Percentiles rank a stretch among this genome's conserved stretches.
These are phyloP conservation scores for Boletus mariae DNA, from an alignment of 1,284 basidiomycete species.

Conservation along the genomic window DNA sequence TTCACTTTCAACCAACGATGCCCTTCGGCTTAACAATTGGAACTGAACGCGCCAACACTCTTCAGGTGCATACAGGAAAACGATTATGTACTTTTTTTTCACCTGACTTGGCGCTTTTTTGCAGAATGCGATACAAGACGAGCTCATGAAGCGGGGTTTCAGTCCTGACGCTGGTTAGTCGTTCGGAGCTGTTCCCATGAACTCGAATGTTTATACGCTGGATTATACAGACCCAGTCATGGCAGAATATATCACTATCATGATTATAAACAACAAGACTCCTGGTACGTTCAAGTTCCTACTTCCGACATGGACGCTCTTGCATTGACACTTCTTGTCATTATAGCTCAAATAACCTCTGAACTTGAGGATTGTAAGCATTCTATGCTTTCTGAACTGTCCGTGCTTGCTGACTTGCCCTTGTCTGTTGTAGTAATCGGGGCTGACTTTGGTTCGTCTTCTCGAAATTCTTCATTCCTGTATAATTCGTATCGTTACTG, in stretches of 20 bases:
- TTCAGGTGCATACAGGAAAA: conserved; percentile 53
- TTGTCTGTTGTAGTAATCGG: conserved; percentile 59
- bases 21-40: conserved; percentile 74
- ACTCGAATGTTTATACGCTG: conserved; percentile 4
- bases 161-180: conserved; percentile 70
- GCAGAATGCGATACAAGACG: conserved; percentile 77
- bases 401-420: conserved; percentile 15
- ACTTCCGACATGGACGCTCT: not conserved
- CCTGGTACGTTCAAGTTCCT: conserved; percentile 46
- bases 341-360: conserved; percentile 71
- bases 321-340: conserved; percentile 14
- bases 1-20: conserved; percentile 41
- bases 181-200: conserved; percentile 9
- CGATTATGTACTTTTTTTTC: not conserved
- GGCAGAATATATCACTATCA: conserved; percentile 89
- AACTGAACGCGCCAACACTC: conserved; percentile 67
- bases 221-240: conserved; percentile 68
- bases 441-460: conserved; percentile 62
- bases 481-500: conserved; percentile 13
- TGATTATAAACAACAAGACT: conserved; percentile 89
- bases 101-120: conserved; percentile 18
- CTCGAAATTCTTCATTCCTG: conserved; percentile 1
- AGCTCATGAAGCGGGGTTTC: conserved; percentile 73
- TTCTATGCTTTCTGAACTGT: conserved; percentile 18
- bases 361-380: conserved; percentile 78